Percentiles rank a stretch among this genome's conserved stretches.
These are phyloP conservation scores for Colletotrichum sp. DNA, from an alignment of 2,329 filamentous ascomycete species.

Conservation along the genomic window DNA sequence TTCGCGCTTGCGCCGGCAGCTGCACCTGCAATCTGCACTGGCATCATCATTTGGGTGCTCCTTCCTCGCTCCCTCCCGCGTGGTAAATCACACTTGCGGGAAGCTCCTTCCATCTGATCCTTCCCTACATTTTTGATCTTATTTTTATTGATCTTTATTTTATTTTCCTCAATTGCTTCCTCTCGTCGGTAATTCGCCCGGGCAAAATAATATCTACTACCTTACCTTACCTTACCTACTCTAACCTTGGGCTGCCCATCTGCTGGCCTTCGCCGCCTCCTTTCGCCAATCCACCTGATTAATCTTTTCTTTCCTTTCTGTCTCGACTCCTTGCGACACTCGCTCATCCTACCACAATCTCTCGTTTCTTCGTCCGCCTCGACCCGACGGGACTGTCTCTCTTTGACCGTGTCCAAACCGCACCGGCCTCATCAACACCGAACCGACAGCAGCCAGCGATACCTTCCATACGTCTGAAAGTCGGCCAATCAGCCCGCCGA, in stretches of 20 bases:
- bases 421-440: neutral
- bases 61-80: neutral
- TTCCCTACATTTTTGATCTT: neutral
- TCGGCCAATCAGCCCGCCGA: neutral
- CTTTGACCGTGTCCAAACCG: neutral
- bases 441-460: neutral
- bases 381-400: neutral
- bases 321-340: neutral
- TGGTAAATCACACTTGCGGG: neutral
- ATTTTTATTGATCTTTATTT: neutral
- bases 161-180: neutral
- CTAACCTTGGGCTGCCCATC: neutral
- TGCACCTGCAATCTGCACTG: constrained; percentile 6
- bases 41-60: neutral
- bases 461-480: neutral
- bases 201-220: neutral
- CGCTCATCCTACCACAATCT: neutral
- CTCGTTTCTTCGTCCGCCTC: neutral
- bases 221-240: neutral
- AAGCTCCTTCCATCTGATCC: neutral
- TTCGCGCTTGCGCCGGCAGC: neutral
- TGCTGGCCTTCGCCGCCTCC: neutral
- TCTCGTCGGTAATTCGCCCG: constrained; percentile 4
- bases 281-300: neutral
- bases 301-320: neutral